Evolutionary conservation across 805 yeast genomes (phyloP).

Genomic region (Sungouiozyma ichnusensis): DNA sequence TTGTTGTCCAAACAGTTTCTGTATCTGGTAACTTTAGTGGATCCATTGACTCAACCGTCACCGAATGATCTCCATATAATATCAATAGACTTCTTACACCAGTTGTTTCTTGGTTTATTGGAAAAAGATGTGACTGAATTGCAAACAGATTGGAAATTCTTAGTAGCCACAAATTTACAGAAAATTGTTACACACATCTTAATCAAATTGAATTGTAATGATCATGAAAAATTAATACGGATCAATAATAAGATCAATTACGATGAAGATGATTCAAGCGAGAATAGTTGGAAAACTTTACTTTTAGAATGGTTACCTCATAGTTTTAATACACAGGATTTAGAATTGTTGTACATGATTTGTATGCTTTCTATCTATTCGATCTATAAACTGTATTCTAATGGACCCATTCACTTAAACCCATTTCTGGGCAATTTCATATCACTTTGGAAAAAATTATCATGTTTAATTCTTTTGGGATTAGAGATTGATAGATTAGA

Average conservation of each 20-base stretch:
- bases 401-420: slow-evolving; percentile 33
- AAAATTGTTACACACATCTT: slow-evolving; percentile 17
- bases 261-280: slow-evolving; percentile 9
- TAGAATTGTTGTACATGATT: slow-evolving; percentile 38
- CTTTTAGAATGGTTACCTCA: slow-evolving; percentile 30
- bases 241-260: slow-evolving; percentile 2
- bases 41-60: slow-evolving; percentile 62
- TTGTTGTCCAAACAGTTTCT: slow-evolving; percentile 16
- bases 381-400: slow-evolving; percentile 35
- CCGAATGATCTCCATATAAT: slow-evolving; percentile 44
- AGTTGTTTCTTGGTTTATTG: slow-evolving; percentile 38
- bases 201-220: slow-evolving; percentile 18
- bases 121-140: slow-evolving; percentile 14
- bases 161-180: slow-evolving; percentile 22
- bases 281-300: slow-evolving; percentile 22
- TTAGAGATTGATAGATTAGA: slow-evolving; percentile 50
- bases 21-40: slow-evolving; percentile 34
- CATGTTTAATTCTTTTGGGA: slow-evolving; percentile 48
- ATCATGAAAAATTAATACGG: slow-evolving; percentile 16
- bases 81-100: slow-evolving; percentile 47
- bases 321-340: slow-evolving; percentile 30
- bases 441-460: slow-evolving; percentile 57
- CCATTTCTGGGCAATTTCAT: slow-evolving; percentile 53
- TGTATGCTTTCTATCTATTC: slow-evolving; percentile 34
- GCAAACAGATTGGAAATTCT: slow-evolving; percentile 18